Conservation (phyloP, 169 alveolate species). For the Neospora caninum region DNA sequence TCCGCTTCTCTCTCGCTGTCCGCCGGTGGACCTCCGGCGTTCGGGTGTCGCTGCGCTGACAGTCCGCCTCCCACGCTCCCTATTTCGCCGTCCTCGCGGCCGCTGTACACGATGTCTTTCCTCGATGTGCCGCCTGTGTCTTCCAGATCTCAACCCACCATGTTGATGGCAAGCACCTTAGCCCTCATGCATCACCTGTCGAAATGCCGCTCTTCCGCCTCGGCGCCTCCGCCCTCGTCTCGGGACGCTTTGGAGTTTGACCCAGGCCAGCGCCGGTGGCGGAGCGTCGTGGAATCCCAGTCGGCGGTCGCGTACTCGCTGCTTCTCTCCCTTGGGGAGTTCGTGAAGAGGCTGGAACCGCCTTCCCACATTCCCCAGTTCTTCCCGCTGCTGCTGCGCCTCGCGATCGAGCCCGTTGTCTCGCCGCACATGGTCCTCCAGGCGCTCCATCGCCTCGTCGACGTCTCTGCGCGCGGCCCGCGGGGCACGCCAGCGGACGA, state of each 20-base stretch:
- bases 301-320: not conserved
- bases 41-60: no score
- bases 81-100: not conserved
- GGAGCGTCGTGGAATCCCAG: not conserved
- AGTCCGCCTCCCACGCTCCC: no score
- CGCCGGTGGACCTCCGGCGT: no score
- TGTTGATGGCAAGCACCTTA: slow-evolving; percentile 16
- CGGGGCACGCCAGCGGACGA: not conserved
- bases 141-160: not conserved
- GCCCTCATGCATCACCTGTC: slow-evolving; percentile 28
- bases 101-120: not conserved
- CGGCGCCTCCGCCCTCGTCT: not conserved
- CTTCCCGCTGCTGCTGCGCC: slow-evolving; percentile 45
- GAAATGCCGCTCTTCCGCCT: not conserved
- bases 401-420: slow-evolving; percentile 22
- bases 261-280: not conserved
- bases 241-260: not conserved
- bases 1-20: no score
- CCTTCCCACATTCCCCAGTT: slow-evolving; percentile 29
- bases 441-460: slow-evolving; percentile 35
- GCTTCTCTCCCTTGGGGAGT: slow-evolving; percentile 26
- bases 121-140: not conserved
- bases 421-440: not conserved
- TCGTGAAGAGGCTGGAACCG: slow-evolving; percentile 37
- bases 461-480: not conserved